Conservation (phyloP, 2,329 filamentous ascomycete genomes). For the Rutstroemia sp. region DNA sequence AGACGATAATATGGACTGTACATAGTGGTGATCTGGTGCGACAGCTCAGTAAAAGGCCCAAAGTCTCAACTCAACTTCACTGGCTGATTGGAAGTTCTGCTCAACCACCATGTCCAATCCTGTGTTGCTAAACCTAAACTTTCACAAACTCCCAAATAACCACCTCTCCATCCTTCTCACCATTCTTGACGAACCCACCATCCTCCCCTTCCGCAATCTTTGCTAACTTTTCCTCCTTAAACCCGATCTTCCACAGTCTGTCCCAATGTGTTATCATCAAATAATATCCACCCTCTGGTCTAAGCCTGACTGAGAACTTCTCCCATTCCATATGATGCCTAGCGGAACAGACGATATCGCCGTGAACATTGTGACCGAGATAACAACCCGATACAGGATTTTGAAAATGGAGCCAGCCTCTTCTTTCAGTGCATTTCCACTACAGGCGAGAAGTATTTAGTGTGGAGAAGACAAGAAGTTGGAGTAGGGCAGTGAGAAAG, state of each 20-base stretch:
- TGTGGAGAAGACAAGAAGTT: not conserved
- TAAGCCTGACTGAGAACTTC: not conserved
- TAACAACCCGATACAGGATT: not conserved
- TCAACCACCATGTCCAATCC: too few species aligned
- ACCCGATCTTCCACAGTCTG: not conserved
- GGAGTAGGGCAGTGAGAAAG: not conserved
- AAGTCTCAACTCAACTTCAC: too few species aligned
- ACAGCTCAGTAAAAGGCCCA: too few species aligned
- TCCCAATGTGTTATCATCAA: not conserved
- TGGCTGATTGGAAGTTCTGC: too few species aligned
- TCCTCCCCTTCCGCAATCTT: not conserved
- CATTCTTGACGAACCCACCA: not conserved
- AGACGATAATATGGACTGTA: too few species aligned
- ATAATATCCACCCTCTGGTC: not conserved
- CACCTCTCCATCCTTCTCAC: not conserved
- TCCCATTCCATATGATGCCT: not conserved
- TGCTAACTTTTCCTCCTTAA: not conserved
- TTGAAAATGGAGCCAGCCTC: conserved; percentile 3
- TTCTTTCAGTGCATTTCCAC: not conserved
- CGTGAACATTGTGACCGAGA: not conserved
- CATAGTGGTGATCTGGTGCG: too few species aligned
- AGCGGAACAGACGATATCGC: not conserved
- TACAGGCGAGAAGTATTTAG: not conserved
- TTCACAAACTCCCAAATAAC: conserved; percentile 2
- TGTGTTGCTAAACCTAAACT: not conserved